Base-by-base conservation (phyloP, 2,329 filamentous ascomycete species). In the Aspergillus sp. region DNA sequence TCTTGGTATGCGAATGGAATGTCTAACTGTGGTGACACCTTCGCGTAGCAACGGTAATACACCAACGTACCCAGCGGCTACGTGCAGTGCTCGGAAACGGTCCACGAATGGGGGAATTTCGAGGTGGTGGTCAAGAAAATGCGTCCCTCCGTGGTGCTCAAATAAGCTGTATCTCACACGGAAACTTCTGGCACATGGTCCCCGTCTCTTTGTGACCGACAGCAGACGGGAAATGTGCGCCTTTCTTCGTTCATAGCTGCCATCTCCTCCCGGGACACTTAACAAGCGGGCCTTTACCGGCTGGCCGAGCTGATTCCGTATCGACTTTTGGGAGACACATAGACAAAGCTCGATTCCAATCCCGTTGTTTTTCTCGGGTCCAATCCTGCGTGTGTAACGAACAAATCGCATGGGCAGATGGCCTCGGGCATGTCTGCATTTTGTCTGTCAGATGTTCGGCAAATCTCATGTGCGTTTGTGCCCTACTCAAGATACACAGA, bases 31-130 rank as follows among this genome's bases (percentile, higher is more conserved):
- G 22, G 53, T 55, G 38, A 11, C 39, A 50, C 53, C 45, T 48
- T 52, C 55, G 32, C 53, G 38, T 45, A 44, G 47, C 30, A 48
- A 55, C n/a, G 42, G 63, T 65, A 45, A 58, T 58, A 65, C 63
- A 61, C 65, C 63, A 63, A 65, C 63, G 62, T 61, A 64, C 58
- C 45, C 53, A 59, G 59, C 64, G 63, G 63, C 60, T 65, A 62
- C 55, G 18, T 63, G 60, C 64, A 66, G 59, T 52, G 51, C 45
- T 58, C 62, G 60, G 62, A 63, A 54, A 43, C 39, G 48, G 56
- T 30, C 58, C 58, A 60, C 58, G 56, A 63, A 60, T 62, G 48
- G 62, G 61, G 56, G 55, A 61, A 60, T 63, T 63, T 53, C 34
- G 18, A 43, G 43, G 50, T 51, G 26, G 48, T 51, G 26, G 47